A percentile compares a stretch with the other conserved stretches of the same genome.
phyloP scores from a whole-genome alignment of 495 filamentous ascomycete genomes.

The Rostrohypoxylon terebratum region DNA sequence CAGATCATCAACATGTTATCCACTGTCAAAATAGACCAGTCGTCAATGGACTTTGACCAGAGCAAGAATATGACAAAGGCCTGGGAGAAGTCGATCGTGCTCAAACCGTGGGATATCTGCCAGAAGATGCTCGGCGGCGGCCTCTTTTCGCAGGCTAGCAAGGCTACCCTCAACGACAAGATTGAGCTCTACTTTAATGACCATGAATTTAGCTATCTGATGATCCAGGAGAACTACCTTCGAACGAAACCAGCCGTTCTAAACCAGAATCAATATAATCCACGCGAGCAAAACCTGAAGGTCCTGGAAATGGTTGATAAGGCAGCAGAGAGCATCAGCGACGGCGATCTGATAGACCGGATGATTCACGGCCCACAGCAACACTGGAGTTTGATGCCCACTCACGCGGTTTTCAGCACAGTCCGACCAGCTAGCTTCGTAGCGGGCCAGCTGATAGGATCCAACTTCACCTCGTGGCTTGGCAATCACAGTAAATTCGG shows the following conservation, averaged over 20 bases:
- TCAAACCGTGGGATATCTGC: conserved; percentile 98
- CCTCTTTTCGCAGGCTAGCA: conserved; percentile 84
- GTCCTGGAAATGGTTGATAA: conserved; percentile 83
- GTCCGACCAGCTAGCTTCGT: conserved; percentile 91
- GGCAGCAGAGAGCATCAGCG: conserved; percentile 94
- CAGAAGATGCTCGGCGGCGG: conserved; percentile 89
- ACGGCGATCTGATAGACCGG: conserved; percentile 94
- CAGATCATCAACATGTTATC: conserved; percentile 99
- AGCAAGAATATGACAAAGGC: conserved; percentile 93
- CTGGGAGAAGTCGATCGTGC: conserved; percentile 96
- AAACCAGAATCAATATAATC: conserved; percentile 63
- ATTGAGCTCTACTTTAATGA: conserved; percentile 99
- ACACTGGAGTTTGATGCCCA: conserved; percentile 98
- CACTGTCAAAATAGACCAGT: conserved; percentile 87
- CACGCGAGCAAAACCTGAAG: conserved; percentile 77
- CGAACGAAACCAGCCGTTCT: conserved; percentile 78
- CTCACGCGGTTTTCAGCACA: conserved; percentile 96
- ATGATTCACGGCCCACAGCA: conserved; percentile 99
- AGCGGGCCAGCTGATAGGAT: conserved; percentile 75
- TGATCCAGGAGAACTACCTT: conserved; percentile 99
- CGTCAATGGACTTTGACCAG: conserved; percentile 80
- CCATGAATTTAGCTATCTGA: conserved; percentile 93
- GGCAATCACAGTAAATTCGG: conserved; percentile 93
- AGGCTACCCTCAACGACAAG: conserved; percentile 91
- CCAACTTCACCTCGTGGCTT: conserved; percentile 86